Conservation (phyloP, 768 basidiomycete species). For the Gloeophyllum trabeum region DNA sequence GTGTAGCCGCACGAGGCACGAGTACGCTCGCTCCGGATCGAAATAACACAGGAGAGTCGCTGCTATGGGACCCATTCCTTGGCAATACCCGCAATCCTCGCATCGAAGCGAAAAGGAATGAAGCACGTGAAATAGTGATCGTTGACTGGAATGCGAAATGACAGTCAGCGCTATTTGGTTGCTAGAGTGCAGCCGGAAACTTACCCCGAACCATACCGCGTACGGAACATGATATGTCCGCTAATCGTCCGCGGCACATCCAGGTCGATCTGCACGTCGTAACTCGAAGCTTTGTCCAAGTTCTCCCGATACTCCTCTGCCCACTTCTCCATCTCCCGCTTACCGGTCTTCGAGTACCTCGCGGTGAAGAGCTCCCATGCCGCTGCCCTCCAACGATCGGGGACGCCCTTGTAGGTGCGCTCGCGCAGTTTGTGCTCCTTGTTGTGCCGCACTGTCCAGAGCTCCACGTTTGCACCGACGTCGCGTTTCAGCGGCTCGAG, state of each 20-base stretch:
- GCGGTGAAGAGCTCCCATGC: constrained; percentile 83
- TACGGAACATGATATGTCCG: constrained; percentile 89
- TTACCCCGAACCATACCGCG: constrained; percentile 91
- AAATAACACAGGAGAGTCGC: constrained; percentile 92
- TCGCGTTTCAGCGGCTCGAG: constrained; percentile 58
- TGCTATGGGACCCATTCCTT: constrained; percentile 98
- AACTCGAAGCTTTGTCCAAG: constrained; percentile 72
- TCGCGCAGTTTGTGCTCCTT: constrained; percentile 62
- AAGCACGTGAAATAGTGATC: constrained; percentile 88
- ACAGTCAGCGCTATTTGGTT: no score
- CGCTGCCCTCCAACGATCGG: constrained; percentile 90
- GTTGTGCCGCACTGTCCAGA: constrained; percentile 56
- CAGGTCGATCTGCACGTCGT: constrained; percentile 95
- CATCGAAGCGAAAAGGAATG: constrained; percentile 89
- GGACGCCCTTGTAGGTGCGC: constrained; percentile 90
- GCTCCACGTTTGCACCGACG: constrained; percentile 62
- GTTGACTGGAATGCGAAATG: constrained; percentile 50
- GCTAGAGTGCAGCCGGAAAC: no score
- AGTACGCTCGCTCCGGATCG: constrained; percentile 81
- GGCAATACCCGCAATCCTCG: constrained; percentile 84
- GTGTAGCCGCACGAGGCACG: constrained; percentile 79
- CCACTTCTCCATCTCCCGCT: constrained; percentile 30
- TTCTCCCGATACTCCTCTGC: constrained; percentile 44
- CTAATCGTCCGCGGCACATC: constrained; percentile 95
- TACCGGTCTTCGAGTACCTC: constrained; percentile 33